Conservation (phyloP, 805 yeast species). For the Yamadazyma sp. region DNA sequence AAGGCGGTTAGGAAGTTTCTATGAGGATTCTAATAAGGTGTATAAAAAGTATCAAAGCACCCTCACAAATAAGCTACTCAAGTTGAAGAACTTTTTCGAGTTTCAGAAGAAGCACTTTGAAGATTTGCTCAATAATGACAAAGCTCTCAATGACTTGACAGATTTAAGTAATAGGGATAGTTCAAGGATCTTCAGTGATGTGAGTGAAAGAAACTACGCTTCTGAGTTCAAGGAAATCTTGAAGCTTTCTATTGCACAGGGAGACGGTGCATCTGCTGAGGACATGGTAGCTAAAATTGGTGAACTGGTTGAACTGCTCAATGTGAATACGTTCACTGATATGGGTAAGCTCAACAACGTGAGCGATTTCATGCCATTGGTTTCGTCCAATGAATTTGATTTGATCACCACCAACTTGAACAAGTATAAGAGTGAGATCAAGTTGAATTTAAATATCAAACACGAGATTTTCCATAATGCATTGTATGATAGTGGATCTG, state of each 20-base stretch:
- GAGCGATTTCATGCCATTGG: constrained; percentile 44
- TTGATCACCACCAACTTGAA: constrained; percentile 39
- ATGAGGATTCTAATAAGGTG: constrained; percentile 36
- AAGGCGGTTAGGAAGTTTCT: constrained; percentile 30
- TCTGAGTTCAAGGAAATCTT: constrained; percentile 30
- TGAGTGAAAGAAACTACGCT: constrained; percentile 29
- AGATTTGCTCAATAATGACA: constrained; percentile 17
- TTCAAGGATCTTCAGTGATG: constrained; percentile 18
- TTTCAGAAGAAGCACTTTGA: constrained; percentile 31
- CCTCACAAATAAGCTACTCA: constrained; percentile 35
- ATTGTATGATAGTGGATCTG: constrained; percentile 45
- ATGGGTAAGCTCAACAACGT: constrained; percentile 15
- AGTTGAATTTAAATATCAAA: constrained; percentile 24
- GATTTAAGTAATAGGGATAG: constrained; percentile 23
- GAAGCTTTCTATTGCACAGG: constrained; percentile 5
- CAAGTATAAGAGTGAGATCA: constrained; percentile 19
- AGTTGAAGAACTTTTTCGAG: constrained; percentile 39
- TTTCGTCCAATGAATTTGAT: constrained; percentile 37
- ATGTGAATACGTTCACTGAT: constrained; percentile 8
- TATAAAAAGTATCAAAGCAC: constrained; percentile 31
- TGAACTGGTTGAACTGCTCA: constrained; percentile 11
- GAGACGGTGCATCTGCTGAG: not conserved
- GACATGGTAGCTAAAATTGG: not conserved
- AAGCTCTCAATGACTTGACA: constrained; percentile 16
- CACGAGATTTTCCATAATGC: constrained; percentile 43